Base-by-base conservation (phyloP, 1,284 basidiomycete genomes). In the Naganishia sp. region DNA sequence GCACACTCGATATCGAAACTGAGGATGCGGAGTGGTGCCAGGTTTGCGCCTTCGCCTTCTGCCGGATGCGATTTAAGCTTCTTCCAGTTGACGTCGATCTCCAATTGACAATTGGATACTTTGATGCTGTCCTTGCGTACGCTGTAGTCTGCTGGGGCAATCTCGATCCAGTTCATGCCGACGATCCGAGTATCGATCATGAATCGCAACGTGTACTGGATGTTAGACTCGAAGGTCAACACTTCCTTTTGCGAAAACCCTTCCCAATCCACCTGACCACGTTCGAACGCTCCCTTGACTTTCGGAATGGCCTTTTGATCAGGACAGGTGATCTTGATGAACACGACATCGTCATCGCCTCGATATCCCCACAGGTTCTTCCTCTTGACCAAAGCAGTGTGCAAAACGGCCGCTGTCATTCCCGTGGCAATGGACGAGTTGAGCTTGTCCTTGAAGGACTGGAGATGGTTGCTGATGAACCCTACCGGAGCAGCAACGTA, bases 1-100 rank as follows among this genome's bases (percentile, higher is more conserved):
- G 94, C 94, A 79, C 94, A 97, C 79, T 97, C 94, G 72, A 97
- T 96, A 85, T 97, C 94, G 72, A 97, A 97, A 73, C 92, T 94
- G 31, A 97, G 84, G 70, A 96, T 90, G 15, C 94, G 87, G 1
- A 97, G 81, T 0, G 94, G 94, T 0, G 94, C 94, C 61, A 94
- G 88, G 68, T 87, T 88, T 3, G 90, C 88, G 91, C 94, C 97
- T 53, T 87, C 84, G 4, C 89, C 93, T 72, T 96, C 94, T 0
- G 94, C 89, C 1, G 88, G 80, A 79, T 97, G 90, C 1, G 94
- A 94, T 57, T 90, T 87, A 71, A 97, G 88, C 28, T 85, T 82
- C 69, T 93, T 85, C 80, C 87, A 91, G 77, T 92, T 94, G 61
- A 45, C 54, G 45, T 81, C 85, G 45, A 96, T 79, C 76, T 97